Evolutionary conservation across 2,329 filamentous ascomycete genomes (phyloP).

Genomic region (Fusarium siculi): DNA sequence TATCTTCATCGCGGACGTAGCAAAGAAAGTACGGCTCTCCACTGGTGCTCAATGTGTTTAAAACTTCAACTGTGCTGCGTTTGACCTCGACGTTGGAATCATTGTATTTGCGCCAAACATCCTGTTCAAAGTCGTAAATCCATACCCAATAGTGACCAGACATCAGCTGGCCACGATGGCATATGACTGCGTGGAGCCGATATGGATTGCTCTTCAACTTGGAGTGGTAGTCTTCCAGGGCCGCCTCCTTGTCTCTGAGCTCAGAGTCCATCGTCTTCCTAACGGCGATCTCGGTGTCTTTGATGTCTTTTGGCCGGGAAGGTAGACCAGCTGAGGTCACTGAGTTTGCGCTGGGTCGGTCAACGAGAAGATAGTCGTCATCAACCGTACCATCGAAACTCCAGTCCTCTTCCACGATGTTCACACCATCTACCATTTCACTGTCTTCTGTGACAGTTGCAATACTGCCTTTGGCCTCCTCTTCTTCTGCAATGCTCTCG

Average conservation of each 20-base stretch:
- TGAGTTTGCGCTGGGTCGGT: slow-evolving; percentile 15
- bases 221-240: slow-evolving; percentile 48
- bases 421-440: not conserved
- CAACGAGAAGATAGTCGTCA: slow-evolving; percentile 50
- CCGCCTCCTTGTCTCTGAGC: slow-evolving; percentile 44
- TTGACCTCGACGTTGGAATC: slow-evolving; percentile 81
- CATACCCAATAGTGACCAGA: slow-evolving; percentile 97
- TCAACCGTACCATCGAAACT: slow-evolving; percentile 53
- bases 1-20: slow-evolving; percentile 77
- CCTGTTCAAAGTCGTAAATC: slow-evolving; percentile 86
- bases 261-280: slow-evolving; percentile 60
- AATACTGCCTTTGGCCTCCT: not conserved
- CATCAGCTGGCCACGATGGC: slow-evolving; percentile 79
- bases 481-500: slow-evolving; percentile 34
- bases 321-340: not conserved
- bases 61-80: slow-evolving; percentile 73
- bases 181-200: slow-evolving; percentile 89
- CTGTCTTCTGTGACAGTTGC: not conserved
- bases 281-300: slow-evolving; percentile 43
- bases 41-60: slow-evolving; percentile 71
- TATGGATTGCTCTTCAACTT: slow-evolving; percentile 76
- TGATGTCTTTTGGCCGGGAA: slow-evolving; percentile 24
- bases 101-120: slow-evolving; percentile 93
- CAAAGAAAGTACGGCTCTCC: slow-evolving; percentile 87
- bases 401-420: slow-evolving; percentile 46